Evolutionary conservation across 805 yeast genomes (phyloP).

Genomic region (Metschnikowia picachoensis): DNA sequence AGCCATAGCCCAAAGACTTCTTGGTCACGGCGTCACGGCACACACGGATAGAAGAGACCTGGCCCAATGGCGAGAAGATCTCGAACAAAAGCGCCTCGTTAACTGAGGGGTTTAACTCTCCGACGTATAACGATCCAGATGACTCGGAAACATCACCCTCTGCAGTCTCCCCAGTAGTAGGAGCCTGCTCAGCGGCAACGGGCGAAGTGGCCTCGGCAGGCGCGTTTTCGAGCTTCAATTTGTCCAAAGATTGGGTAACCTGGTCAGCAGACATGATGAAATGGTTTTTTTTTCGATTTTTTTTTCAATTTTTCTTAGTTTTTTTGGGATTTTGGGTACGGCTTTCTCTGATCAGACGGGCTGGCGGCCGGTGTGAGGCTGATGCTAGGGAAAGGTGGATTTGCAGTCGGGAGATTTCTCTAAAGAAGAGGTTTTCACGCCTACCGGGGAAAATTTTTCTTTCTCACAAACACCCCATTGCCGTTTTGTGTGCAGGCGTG

Average conservation of each 20-base stretch:
- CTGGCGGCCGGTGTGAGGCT: conserved; percentile 8
- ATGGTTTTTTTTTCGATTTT: conserved; percentile 16
- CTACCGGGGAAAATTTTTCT: conserved; percentile 13
- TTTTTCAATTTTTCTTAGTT: conserved; percentile 7
- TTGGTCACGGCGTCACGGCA: conserved; percentile 98
- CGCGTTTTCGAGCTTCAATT: conserved; percentile 41
- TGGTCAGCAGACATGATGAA: conserved; percentile 37
- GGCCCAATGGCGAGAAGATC: conserved; percentile 90
- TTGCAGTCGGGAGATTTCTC: conserved; percentile 19
- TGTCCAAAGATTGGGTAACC: conserved; percentile 45
- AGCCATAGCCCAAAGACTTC: conserved; percentile 96
- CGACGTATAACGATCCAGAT: conserved; percentile 90
- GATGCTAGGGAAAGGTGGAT: conserved; percentile 9
- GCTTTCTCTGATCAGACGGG: conserved; percentile 9
- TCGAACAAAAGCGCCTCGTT: conserved; percentile 94
- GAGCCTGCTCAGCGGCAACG: conserved; percentile 25
- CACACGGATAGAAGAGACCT: conserved; percentile 94
- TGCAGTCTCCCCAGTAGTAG: conserved; percentile 29
- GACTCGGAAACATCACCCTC: conserved; percentile 43
- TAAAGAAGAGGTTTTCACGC: conserved; percentile 3
- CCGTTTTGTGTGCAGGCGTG: conserved; percentile 2
- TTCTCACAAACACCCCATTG: conserved; percentile 12
- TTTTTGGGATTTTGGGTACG: conserved; percentile 13
- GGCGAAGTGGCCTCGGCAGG: conserved; percentile 27
- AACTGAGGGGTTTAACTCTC: conserved; percentile 90